These are phyloP conservation scores for Vitis labrusca DNA, from an alignment of 164 flowering plant genomes.

Conservation along the genomic window DNA sequence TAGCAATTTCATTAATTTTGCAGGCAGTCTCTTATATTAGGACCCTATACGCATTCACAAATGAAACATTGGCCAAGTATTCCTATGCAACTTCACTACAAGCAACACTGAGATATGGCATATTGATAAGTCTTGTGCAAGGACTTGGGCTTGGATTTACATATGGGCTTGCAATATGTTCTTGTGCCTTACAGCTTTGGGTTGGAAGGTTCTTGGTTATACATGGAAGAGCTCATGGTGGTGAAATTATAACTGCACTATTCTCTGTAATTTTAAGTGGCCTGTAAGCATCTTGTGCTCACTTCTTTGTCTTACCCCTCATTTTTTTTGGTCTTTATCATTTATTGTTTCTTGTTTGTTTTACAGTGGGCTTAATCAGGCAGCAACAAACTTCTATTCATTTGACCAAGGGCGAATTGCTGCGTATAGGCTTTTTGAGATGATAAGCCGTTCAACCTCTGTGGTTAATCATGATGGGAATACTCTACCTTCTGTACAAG, in stretches of 20 bases:
- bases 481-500: constrained; percentile 66
- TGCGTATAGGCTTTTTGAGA: constrained; percentile 95
- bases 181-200: constrained; percentile 98
- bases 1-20: constrained; percentile 15
- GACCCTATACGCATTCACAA: constrained; percentile 92
- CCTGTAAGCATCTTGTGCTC: constrained; percentile 63
- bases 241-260: constrained; percentile 82
- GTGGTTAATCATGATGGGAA: constrained; percentile 70
- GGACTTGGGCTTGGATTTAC: constrained; percentile 99
- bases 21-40: constrained; percentile 94
- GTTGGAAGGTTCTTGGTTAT: constrained; percentile 84
- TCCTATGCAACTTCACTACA: constrained; percentile 97
- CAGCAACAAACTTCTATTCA: constrained; percentile 97
- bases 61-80: constrained; percentile 95
- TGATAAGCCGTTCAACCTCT: constrained; percentile 94
- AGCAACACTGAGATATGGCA: constrained; percentile 95
- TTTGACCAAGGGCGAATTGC: constrained; percentile 99
- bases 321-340: constrained; percentile 2
- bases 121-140: constrained; percentile 97
- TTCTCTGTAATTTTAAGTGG: constrained; percentile 96
- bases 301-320: background rate
- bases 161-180: constrained; percentile 99
- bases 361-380: constrained; percentile 91
- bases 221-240: constrained; percentile 74
- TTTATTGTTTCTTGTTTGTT: constrained; percentile 8